Conservation (phyloP, 1,284 basidiomycete species). For the Takashimella koratensis region DNA sequence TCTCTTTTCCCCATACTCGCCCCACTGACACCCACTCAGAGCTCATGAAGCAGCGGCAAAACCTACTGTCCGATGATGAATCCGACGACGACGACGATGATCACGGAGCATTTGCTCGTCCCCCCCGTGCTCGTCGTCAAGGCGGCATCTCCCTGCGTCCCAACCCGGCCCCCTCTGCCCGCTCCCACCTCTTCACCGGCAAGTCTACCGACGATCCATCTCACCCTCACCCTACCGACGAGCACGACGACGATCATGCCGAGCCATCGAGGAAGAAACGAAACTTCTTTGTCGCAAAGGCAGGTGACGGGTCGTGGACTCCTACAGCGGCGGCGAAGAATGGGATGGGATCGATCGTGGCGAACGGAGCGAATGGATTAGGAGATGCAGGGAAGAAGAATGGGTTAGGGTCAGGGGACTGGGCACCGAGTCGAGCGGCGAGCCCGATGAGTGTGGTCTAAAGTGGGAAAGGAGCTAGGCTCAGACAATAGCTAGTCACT, state of each 20-base stretch:
- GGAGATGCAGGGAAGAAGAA: constrained; percentile 10
- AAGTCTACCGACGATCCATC: constrained; percentile 10
- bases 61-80: constrained; percentile 18
- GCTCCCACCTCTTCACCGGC: not conserved
- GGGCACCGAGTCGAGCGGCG: constrained; percentile 21
- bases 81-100: constrained; percentile 27
- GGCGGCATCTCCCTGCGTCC: constrained; percentile 16
- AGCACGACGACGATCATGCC: constrained; percentile 6
- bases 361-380: constrained; percentile 1
- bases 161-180: constrained; percentile 9
- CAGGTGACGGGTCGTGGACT: constrained; percentile 17
- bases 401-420: constrained; percentile 14
- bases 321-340: constrained; percentile 1
- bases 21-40: constrained; percentile 11
- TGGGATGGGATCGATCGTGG: not conserved
- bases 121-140: constrained; percentile 23
- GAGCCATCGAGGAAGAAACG: constrained; percentile 15
- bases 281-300: constrained; percentile 17
- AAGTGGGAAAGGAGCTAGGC: too few species aligned
- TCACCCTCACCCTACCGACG: constrained; percentile 11
- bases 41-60: constrained; percentile 19
- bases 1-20: not conserved
- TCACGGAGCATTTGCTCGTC: constrained; percentile 18
- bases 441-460: constrained; percentile 30
- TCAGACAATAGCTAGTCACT: too few species aligned